phyloP scores from a whole-genome alignment of 257 asterid genomes.

The Ilex aquifolium region DNA sequence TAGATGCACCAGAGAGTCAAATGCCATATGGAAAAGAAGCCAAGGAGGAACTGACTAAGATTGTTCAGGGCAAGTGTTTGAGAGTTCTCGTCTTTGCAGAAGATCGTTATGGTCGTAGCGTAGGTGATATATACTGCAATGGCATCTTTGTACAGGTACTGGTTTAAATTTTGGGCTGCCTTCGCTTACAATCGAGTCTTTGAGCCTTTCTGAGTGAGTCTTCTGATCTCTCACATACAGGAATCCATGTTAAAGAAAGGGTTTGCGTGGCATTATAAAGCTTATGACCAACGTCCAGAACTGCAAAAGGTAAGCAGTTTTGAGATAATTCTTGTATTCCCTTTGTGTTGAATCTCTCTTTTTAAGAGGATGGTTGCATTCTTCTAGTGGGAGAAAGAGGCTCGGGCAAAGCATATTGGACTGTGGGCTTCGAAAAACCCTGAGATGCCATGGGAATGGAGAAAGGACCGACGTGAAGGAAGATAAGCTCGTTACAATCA shows the following conservation, averaged over 20 bases:
- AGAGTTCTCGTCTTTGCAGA: constrained; percentile 58
- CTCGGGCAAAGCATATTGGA: constrained; percentile 71
- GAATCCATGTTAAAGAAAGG: constrained; percentile 94
- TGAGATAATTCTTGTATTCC: background rate
- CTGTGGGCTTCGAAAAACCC: constrained; percentile 77
- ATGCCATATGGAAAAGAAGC: constrained; percentile 89
- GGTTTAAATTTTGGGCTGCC: background rate
- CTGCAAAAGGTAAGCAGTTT: constrained; percentile 47
- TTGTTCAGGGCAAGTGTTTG: constrained; percentile 63
- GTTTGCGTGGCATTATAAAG: constrained; percentile 84
- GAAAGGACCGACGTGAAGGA: constrained; percentile 74
- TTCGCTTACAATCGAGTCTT: background rate
- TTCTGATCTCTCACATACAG: constrained; percentile 24
- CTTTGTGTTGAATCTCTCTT: background rate
- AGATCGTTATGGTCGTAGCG: constrained; percentile 82
- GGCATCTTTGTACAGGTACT: constrained; percentile 86
- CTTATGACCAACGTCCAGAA: constrained; percentile 76
- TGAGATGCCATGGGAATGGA: constrained; percentile 99
- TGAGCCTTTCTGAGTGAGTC: background rate
- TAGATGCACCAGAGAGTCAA: constrained; percentile 83
- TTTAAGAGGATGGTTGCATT: background rate
- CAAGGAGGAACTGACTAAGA: constrained; percentile 60
- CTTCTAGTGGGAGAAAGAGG: constrained; percentile 82
- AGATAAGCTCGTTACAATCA: constrained; percentile 17
- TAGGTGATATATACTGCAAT: constrained; percentile 82